phyloP scores from a whole-genome alignment of 139 green algal species.

The Auxenochlorella pyrenoidosa region DNA sequence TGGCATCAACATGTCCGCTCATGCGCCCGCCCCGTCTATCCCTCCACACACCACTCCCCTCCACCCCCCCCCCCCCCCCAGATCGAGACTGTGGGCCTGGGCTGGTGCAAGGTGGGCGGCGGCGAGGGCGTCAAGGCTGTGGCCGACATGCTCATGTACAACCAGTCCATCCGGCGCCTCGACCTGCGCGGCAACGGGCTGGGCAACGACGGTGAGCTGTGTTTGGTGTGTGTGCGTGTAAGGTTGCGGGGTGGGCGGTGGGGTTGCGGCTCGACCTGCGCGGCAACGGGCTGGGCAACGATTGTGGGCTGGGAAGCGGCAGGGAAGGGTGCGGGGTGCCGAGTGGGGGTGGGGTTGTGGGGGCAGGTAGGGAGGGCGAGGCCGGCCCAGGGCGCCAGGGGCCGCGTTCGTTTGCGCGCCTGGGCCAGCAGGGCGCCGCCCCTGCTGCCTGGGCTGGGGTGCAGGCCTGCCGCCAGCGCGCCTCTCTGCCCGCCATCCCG shows the following conservation, averaged over 20 bases:
- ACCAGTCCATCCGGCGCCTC: conserved; percentile 78
- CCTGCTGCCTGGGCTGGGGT: too few species aligned
- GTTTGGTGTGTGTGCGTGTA: background rate
- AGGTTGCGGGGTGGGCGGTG: background rate
- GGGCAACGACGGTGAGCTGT: conserved; percentile 81
- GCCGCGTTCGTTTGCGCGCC: too few species aligned
- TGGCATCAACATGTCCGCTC: too few species aligned
- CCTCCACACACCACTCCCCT: background rate
- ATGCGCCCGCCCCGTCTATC: background rate
- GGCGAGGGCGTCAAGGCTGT: conserved; percentile 80
- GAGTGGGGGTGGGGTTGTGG: too few species aligned
- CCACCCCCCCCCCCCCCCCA: conserved; percentile 16
- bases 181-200: conserved; percentile 95
- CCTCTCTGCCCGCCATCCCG: too few species aligned
- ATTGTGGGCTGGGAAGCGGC: conserved; percentile 77
- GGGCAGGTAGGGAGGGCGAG: too few species aligned
- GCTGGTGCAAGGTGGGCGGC: conserved; percentile 96
- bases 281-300: conserved; percentile 91
- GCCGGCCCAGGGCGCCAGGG: too few species aligned
- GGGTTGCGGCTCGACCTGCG: conserved; percentile 92
- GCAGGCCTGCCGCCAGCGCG: too few species aligned
- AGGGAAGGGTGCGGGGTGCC: too few species aligned
- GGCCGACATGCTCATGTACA: conserved; percentile 94
- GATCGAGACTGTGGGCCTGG: conserved; percentile 86
- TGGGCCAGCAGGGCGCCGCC: too few species aligned